A percentile compares a stretch with the other conserved stretches of the same genome.
Conservation (phyloP, 2,329 filamentous ascomycete species). For the Penicillium sp. region DNA sequence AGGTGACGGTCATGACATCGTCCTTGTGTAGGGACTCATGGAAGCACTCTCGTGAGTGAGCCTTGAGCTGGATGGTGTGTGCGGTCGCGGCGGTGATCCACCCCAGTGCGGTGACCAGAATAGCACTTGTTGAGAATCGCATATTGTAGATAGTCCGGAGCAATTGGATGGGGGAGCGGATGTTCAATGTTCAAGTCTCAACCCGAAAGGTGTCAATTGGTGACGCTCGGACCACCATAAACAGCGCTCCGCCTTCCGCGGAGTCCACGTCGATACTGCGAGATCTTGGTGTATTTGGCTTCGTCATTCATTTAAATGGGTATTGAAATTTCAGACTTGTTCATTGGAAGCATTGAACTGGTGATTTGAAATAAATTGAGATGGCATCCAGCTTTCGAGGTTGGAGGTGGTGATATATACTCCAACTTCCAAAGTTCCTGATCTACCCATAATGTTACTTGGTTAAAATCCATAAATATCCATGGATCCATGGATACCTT, state of each 20-base stretch:
- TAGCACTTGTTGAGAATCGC: conserved; percentile 42
- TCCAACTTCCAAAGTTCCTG: no score
- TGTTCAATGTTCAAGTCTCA: conserved; percentile 14
- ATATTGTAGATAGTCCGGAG: conserved; percentile 31
- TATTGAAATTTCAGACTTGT: no score
- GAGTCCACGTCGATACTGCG: no score
- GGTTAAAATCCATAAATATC: no score
- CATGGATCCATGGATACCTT: no score
- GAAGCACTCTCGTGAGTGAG: conserved; percentile 96
- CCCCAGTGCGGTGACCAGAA: conserved; percentile 56
- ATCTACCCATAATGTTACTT: no score
- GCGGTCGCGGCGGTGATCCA: conserved; percentile 65
- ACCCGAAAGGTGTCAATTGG: conserved; percentile 41
- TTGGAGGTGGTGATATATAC: no score
- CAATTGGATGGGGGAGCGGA: neutral
- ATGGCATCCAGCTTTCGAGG: no score
- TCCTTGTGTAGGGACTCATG: conserved; percentile 89
- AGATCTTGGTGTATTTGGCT: no score
- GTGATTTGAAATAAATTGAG: no score
- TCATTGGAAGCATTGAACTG: no score
- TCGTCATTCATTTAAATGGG: no score
- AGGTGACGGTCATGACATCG: conserved; percentile 98
- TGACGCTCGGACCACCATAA: conserved; percentile 38
- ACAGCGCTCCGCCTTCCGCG: conserved; percentile 12
- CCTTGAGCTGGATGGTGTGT: conserved; percentile 94